Conservation (phyloP, 768 basidiomycete genomes). For the Collybia sp. region DNA sequence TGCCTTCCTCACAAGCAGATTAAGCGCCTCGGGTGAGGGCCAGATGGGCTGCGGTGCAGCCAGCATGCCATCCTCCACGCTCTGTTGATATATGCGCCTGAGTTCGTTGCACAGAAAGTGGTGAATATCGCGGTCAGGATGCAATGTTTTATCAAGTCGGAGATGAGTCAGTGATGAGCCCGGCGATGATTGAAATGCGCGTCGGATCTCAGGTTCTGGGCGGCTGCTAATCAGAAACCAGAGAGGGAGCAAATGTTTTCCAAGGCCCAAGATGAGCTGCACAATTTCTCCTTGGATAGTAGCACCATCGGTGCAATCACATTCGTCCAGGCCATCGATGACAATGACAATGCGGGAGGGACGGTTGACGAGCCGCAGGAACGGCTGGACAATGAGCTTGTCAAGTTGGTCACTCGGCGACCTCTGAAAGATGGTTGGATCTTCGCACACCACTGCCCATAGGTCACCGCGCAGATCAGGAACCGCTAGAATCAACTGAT, state of each 20-base stretch:
- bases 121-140: conserved; percentile 3
- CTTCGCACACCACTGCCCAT: conserved; percentile 2
- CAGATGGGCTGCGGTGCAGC: neutral
- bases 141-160: conserved; percentile 3
- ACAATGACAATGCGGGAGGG: neutral
- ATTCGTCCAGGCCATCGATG: neutral
- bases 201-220: conserved; percentile 5
- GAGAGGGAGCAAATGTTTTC: neutral
- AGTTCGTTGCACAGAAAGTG: conserved; percentile 2
- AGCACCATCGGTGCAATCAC: neutral
- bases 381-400: conserved; percentile 5
- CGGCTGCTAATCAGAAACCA: conserved; percentile 7
- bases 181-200: conserved; percentile 2
- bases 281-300: conserved; percentile 4
- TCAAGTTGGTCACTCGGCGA: neutral
- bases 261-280: conserved; percentile 4
- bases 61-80: neutral
- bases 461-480: conserved; percentile 2
- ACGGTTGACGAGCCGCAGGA: neutral
- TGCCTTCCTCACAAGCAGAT: neutral
- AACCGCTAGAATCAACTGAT: conserved; percentile 4
- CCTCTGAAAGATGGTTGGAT: conserved; percentile 1
- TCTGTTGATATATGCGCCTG: neutral
- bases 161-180: conserved; percentile 3
- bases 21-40: neutral